Evolutionary conservation across 495 filamentous ascomycete genomes (phyloP), one percentile per base, ranked within the genome.

Genomic region (Tuber calosporum): DNA sequence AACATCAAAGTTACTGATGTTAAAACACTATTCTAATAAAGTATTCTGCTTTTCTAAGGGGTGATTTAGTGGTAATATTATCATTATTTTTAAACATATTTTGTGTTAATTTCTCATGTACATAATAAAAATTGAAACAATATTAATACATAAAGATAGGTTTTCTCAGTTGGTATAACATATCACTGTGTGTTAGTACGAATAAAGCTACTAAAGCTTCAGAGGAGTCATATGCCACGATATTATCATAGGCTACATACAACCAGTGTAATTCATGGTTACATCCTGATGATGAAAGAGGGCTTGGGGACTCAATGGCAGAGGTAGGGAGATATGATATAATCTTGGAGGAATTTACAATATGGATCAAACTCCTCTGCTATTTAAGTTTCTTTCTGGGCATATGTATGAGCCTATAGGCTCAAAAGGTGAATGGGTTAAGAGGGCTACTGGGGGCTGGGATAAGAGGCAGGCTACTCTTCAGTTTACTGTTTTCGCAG

Each of bases 401-500:
- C 20, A 43, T 3, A 70, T 38, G 1, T 43, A 70, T 22, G 11
- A 69, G 11, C 41, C 38, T 13, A 73, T 58, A 15, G 34, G 67
- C 17, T 34, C 39, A 39, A 39, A 26, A 53, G 36, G 43, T 58
- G 48, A 41, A 6, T 73, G 67, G 67, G 43, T 69, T 11, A 17
- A 58, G 41, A 9, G n/a, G 5, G 20, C 62, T 39, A 43, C n/a
- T 0, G 13, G 36, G 42, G 36, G 36, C n/a, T 70, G 68, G 67
- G 20, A 37, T 26, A 74, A 74, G 66, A 38, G 38, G 2, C 72
- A 43, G 66, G 67, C 72, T 8, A 66, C 68, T 4, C 39, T 69
- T 0, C 69, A 69, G 48, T n/a, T 70, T 43, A 70, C 72, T 20
- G 36, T 66, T 17, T 70, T 67, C 66, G 67, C 11, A 30, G 67